phyloP scores from a whole-genome alignment of 2,329 filamentous ascomycete species.

The Bipolaris bicolor region DNA sequence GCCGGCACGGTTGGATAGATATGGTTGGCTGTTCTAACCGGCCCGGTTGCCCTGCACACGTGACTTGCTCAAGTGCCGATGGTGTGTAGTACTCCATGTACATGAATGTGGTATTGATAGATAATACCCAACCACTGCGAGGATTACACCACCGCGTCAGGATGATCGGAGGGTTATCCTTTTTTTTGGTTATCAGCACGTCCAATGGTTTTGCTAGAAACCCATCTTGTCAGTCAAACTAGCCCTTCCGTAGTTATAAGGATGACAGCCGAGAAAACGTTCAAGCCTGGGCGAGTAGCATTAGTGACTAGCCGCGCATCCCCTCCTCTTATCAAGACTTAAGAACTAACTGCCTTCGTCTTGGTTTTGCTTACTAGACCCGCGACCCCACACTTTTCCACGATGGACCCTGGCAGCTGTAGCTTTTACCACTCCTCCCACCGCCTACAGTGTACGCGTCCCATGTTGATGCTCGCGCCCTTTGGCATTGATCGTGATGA shows the following conservation, averaged over 20 bases:
- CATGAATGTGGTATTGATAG: no score
- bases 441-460: background rate
- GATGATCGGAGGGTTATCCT: no score
- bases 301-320: background rate
- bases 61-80: background rate
- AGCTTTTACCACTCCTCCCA: background rate
- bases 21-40: background rate
- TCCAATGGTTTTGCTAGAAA: background rate
- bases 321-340: background rate
- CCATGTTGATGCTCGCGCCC: constrained; percentile 33
- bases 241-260: background rate
- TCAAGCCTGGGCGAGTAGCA: constrained; percentile 1
- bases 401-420: background rate
- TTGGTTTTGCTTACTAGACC: background rate
- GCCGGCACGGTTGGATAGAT: background rate
- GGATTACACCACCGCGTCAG: no score
- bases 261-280: background rate
- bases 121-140: no score
- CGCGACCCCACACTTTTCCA: background rate
- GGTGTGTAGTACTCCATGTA: background rate
- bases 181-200: background rate
- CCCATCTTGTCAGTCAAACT: background rate
- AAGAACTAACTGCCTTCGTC: background rate
- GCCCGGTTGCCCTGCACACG: background rate
- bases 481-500: constrained; percentile 38